Conservation (phyloP, 2,329 filamentous ascomycete species). For the Chaetomium globosum region DNA sequence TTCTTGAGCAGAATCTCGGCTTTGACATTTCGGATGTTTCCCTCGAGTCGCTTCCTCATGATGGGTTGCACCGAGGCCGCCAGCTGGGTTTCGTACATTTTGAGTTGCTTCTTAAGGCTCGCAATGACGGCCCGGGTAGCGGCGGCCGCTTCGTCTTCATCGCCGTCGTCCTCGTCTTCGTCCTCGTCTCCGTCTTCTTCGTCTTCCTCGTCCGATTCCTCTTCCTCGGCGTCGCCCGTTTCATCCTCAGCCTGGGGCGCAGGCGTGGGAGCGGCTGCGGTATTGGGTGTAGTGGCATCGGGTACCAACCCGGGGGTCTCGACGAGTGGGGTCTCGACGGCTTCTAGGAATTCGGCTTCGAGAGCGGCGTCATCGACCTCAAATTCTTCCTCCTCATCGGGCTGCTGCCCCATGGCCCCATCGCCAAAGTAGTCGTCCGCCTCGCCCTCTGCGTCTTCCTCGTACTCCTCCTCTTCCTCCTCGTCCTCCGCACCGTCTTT, state of each 20-base stretch:
- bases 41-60: constrained; percentile 54
- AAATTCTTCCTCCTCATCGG: constrained; percentile 39
- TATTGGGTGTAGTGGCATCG: constrained; percentile 52
- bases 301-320: constrained; percentile 40
- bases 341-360: constrained; percentile 53
- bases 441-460: constrained; percentile 54
- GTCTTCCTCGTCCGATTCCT: constrained; percentile 47
- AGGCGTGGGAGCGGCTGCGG: constrained; percentile 45
- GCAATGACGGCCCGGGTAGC: constrained; percentile 59
- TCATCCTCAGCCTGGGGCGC: constrained; percentile 51
- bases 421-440: constrained; percentile 47
- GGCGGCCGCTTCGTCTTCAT: constrained; percentile 53
- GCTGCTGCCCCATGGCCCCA: constrained; percentile 34
- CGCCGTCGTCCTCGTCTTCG: constrained; percentile 55
- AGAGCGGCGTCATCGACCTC: constrained; percentile 44
- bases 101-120: constrained; percentile 56
- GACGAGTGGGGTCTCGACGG: constrained; percentile 56
- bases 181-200: constrained; percentile 49
- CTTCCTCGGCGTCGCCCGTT: constrained; percentile 50
- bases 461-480: constrained; percentile 55
- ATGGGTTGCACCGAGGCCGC: constrained; percentile 51
- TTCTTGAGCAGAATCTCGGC: constrained; percentile 46
- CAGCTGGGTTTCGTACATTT: constrained; percentile 50
- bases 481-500: constrained; percentile 48
- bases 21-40: constrained; percentile 51